A percentile compares a stretch with the other conserved stretches of the same genome.
phyloP scores from a whole-genome alignment of 371 early-diverging fungal species.

The Fennellomyces sp. region DNA sequence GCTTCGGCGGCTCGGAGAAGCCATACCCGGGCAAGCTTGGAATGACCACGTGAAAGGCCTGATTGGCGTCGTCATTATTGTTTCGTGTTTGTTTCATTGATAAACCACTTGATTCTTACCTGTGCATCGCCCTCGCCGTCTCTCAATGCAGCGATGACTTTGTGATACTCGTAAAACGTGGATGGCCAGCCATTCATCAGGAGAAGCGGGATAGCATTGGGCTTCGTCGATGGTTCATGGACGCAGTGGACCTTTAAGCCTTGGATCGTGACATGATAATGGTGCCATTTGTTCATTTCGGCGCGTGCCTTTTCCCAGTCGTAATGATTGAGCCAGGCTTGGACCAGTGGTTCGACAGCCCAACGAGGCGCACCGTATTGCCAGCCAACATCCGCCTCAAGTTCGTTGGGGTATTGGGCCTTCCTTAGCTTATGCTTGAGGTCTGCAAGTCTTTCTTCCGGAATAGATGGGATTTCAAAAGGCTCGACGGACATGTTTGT shows the following conservation, averaged over 20 bases:
- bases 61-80: not conserved
- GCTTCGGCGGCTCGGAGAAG: conserved; percentile 56
- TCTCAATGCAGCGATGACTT: conserved; percentile 47
- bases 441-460: conserved; percentile 10
- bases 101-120: conserved; percentile 8
- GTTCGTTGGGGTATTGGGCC: conserved; percentile 35
- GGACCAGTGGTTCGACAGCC: conserved; percentile 45
- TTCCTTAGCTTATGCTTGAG: conserved; percentile 14
- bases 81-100: not conserved
- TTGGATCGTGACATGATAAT: conserved; percentile 54
- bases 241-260: conserved; percentile 61
- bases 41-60: conserved; percentile 62
- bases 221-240: conserved; percentile 49
- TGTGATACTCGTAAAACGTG: conserved; percentile 65
- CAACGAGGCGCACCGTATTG: conserved; percentile 48
- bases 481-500: conserved; percentile 14
- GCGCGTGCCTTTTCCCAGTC: conserved; percentile 45
- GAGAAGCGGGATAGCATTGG: conserved; percentile 63
- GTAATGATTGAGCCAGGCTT: conserved; percentile 47
- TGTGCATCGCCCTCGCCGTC: conserved; percentile 30
- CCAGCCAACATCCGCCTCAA: conserved; percentile 56
- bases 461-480: conserved; percentile 30
- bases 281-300: conserved; percentile 49
- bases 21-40: conserved; percentile 70
- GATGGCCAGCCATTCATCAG: conserved; percentile 76